These are phyloP conservation scores for Blastomyces gilchristii DNA, from an alignment of 2,329 filamentous ascomycete species.

Conservation along the genomic window DNA sequence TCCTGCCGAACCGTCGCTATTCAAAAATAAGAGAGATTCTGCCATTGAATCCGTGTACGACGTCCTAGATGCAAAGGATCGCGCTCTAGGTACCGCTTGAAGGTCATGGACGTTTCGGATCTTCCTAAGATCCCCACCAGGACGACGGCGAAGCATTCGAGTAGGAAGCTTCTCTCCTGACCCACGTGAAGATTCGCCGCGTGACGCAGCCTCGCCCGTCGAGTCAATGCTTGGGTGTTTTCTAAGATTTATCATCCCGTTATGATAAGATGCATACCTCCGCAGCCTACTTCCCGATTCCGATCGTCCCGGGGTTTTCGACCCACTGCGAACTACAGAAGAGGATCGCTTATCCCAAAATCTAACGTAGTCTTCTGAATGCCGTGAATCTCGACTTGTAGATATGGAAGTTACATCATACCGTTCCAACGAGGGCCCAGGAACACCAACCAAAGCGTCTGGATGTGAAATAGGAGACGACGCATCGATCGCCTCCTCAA, in stretches of 20 bases:
- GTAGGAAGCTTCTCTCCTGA: slow-evolving; percentile 21
- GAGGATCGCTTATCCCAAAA: slow-evolving; percentile 4
- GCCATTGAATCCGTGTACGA: slow-evolving; percentile 28
- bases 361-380: slow-evolving; percentile 2
- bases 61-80: slow-evolving; percentile 29
- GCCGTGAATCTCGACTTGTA: not conserved
- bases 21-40: slow-evolving; percentile 24
- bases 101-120: slow-evolving; percentile 56
- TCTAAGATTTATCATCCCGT: slow-evolving; percentile 29
- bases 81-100: slow-evolving; percentile 34
- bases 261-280: slow-evolving; percentile 39
- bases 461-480: slow-evolving; percentile 2
- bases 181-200: slow-evolving; percentile 14
- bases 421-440: slow-evolving; percentile 4
- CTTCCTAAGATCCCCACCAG: slow-evolving; percentile 64
- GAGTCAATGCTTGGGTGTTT: slow-evolving; percentile 20
- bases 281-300: slow-evolving; percentile 30
- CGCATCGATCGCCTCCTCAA: not conserved
- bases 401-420: not conserved
- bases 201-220: slow-evolving; percentile 4
- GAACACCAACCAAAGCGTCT: slow-evolving; percentile 2
- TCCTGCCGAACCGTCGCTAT: slow-evolving; percentile 12
- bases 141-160: slow-evolving; percentile 58
- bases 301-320: slow-evolving; percentile 22
- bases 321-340: slow-evolving; percentile 21